Base-by-base conservation (phyloP, 768 basidiomycete species). In the Macrolepiota fuliginosa region DNA sequence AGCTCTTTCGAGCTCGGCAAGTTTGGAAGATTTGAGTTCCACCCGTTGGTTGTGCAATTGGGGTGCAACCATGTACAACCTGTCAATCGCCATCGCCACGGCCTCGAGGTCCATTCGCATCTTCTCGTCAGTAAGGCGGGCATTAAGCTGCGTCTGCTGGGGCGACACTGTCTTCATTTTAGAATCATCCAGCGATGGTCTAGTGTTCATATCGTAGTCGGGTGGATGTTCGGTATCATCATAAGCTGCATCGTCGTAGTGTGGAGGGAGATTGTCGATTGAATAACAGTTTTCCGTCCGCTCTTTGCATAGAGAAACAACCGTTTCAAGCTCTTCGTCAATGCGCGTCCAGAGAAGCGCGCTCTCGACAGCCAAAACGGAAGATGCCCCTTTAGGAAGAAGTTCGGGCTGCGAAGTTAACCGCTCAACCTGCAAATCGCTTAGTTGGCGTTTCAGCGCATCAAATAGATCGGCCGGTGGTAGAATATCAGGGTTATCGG, bases 11-110 rank as follows among this genome's bases (percentile, higher is more conserved):
- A 94, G 83, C 73, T 92, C 81, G n/a, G 81, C 80, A 12, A 92
- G 82, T 69, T 92, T 91, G 25, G 84, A 76, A 4, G 81, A 81
- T 67, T 89, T 88, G 49, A 96, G 83, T 71, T 96, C 95, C n/a
- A 92, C 94, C 0, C 97, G 86, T 72, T 99, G 96, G 70, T 96
- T 90, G 62, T 90, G 85, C 45, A 98, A 74, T 71, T 96, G 95
- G 0, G 96, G 96, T 0, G 94, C 87, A 32, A 89, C 91, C 7
- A 83, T 73, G 72, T 97, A 93, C 11, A 98, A 76, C 39, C 94
- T 80, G 71, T 96, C 95, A 67, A 99, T 96, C 32, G 97, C 95
- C 71, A 84, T 82, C 0, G 92, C 85, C 49, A 98, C 87, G 11
- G 83, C 81, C 66, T 97, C 94, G 19, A 98, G 79, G 71, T 98